Evolutionary conservation across 1,284 basidiomycete species (phyloP).

Genomic region (Apiotrichum domesticum): DNA sequence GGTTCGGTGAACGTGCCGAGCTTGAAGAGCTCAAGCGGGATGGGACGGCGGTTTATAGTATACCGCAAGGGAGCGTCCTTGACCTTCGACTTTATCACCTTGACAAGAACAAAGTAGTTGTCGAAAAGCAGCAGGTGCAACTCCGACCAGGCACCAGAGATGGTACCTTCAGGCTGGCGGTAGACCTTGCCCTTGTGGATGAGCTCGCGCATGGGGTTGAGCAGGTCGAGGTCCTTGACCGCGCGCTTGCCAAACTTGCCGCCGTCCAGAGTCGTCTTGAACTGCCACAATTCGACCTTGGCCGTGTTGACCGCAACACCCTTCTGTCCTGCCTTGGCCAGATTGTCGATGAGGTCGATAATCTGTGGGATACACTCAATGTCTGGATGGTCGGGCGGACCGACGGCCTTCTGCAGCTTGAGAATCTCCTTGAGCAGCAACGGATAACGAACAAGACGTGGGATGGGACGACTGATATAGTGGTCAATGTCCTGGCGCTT

Average conservation of each 20-base stretch:
- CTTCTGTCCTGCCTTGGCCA: conserved; percentile 77
- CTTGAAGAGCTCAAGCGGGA: conserved; percentile 78
- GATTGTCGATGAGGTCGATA: conserved; percentile 72
- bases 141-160: conserved; percentile 77
- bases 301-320: conserved; percentile 74
- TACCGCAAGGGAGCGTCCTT: conserved; percentile 47
- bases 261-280: conserved; percentile 55
- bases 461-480: conserved; percentile 83
- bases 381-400: conserved; percentile 69
- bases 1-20: conserved; percentile 67
- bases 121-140: conserved; percentile 83
- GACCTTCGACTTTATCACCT: conserved; percentile 71
- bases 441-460: conserved; percentile 80
- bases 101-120: conserved; percentile 86
- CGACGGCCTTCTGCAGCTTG: conserved; percentile 52
- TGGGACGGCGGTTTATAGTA: conserved; percentile 69
- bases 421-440: conserved; percentile 74
- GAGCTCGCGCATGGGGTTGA: conserved; percentile 72
- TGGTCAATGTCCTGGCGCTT: conserved; percentile 76
- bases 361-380: conserved; percentile 70
- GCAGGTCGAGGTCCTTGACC: conserved; percentile 76
- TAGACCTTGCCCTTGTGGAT: conserved; percentile 75
- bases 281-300: conserved; percentile 79
- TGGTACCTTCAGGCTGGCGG: conserved; percentile 76
- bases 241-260: conserved; percentile 73